Percentiles rank a stretch among this genome's conserved stretches.
Evolutionary conservation across 2,329 filamentous ascomycete genomes (phyloP).

Genomic region (Cercospora sp.): DNA sequence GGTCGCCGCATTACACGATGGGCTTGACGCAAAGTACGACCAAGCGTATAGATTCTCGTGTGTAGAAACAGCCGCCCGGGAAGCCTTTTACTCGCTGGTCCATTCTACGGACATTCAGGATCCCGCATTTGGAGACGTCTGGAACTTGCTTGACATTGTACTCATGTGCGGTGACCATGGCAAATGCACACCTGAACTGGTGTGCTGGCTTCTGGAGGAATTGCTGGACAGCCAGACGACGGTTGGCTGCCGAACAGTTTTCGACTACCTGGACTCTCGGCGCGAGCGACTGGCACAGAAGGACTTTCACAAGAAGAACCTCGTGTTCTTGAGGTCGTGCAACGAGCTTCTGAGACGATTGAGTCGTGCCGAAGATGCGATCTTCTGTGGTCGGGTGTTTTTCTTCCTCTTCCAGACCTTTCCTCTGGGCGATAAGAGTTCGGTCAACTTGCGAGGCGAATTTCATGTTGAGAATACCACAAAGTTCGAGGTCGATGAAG

Average conservation of each 20-base stretch:
- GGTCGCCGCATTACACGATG: slow-evolving; percentile 32
- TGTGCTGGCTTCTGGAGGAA: slow-evolving; percentile 91
- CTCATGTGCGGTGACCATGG: slow-evolving; percentile 70
- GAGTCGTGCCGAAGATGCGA: slow-evolving; percentile 93
- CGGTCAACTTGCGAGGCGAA: slow-evolving; percentile 92
- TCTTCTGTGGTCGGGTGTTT: slow-evolving; percentile 95
- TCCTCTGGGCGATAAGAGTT: slow-evolving; percentile 92
- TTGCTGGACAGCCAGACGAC: slow-evolving; percentile 95
- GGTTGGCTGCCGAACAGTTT: slow-evolving; percentile 83
- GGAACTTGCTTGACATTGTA: slow-evolving; percentile 93
- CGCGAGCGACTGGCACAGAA: slow-evolving; percentile 80
- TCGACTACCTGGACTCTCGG: slow-evolving; percentile 92
- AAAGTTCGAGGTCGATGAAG: slow-evolving; percentile 62
- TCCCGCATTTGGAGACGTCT: slow-evolving; percentile 76
- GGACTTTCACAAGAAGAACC: slow-evolving; percentile 77
- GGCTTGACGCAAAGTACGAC: slow-evolving; percentile 31
- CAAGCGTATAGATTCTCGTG: slow-evolving; percentile 53
- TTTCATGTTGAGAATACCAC: slow-evolving; percentile 96
- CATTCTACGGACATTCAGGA: slow-evolving; percentile 69
- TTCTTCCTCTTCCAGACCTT: slow-evolving; percentile 99
- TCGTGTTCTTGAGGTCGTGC: slow-evolving; percentile 89
- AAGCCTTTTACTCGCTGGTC: slow-evolving; percentile 65
- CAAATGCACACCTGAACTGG: slow-evolving; percentile 71
- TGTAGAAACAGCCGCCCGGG: slow-evolving; percentile 80
- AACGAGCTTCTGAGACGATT: slow-evolving; percentile 92